Conservation (phyloP, 2,329 filamentous ascomycete genomes). For the Nemania abortiva region DNA sequence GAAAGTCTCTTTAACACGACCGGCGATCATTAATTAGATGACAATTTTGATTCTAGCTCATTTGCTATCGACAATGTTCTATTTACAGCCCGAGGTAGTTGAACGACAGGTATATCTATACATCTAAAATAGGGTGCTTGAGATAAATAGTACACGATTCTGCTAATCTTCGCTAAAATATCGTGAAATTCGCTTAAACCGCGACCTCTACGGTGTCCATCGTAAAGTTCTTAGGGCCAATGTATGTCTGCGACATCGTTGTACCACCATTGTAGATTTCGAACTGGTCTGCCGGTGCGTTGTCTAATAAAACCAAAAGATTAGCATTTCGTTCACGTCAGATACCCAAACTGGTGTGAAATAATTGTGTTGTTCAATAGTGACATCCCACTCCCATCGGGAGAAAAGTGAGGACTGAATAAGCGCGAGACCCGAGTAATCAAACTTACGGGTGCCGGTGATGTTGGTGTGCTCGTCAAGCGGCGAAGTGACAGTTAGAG, state of each 20-base stretch:
- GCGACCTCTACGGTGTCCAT: conserved; percentile 23
- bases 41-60: no score
- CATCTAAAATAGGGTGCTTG: background rate
- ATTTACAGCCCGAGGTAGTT: no score
- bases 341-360: background rate
- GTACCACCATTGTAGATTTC: conserved; percentile 16
- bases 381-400: background rate
- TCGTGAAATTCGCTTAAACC: conserved; percentile 1
- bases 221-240: conserved; percentile 31
- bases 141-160: conserved; percentile 5
- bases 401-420: background rate
- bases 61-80: no score
- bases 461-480: conserved; percentile 30
- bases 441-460: conserved; percentile 35
- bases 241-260: conserved; percentile 26
- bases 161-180: background rate
- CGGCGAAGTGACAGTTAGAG: conserved; percentile 32
- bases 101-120: conserved; percentile 1
- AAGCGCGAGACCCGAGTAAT: background rate
- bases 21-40: no score
- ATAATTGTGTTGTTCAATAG: background rate
- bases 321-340: conserved; percentile 13
- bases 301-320: conserved; percentile 12
- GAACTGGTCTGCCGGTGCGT: conserved; percentile 29
- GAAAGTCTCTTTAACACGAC: no score